A percentile compares a stretch with the other conserved stretches of the same genome.
Evolutionary conservation across 306 rosid species (phyloP).

Genomic region (Gillenia trifoliata): DNA sequence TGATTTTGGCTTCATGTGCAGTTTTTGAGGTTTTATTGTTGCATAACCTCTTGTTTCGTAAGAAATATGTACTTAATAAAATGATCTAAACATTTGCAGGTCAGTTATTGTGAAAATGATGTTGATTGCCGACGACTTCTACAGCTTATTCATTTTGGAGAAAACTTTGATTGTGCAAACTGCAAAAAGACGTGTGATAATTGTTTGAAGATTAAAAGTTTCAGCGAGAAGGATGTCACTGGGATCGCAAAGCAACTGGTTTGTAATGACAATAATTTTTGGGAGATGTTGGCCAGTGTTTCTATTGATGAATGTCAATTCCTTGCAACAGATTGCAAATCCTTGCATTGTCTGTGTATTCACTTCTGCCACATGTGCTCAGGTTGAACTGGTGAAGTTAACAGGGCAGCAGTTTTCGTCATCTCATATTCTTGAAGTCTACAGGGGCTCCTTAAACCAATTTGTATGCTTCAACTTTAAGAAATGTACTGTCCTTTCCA

Average conservation of each 20-base stretch:
- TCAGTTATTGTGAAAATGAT: conserved; percentile 88
- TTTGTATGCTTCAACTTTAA: conserved; percentile 41
- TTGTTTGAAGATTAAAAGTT: conserved; percentile 66
- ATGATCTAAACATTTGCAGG: conserved; percentile 48
- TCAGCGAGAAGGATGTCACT: conserved; percentile 81
- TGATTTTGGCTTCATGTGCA: conserved; percentile 8
- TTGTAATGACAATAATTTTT: conserved; percentile 20
- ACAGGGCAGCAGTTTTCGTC: conserved; percentile 80
- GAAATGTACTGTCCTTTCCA: conserved; percentile 14
- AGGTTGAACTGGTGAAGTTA: conserved; percentile 82
- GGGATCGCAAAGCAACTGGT: conserved; percentile 85
- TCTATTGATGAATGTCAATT: conserved; percentile 10
- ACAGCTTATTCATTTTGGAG: conserved; percentile 93
- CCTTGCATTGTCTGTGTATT: conserved; percentile 17
- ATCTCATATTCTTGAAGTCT: conserved; percentile 85
- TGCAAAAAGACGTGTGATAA: conserved; percentile 96
- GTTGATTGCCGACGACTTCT: conserved; percentile 89
- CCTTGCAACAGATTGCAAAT: neutral
- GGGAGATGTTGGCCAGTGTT: conserved; percentile 3
- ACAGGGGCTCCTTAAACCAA: conserved; percentile 89
- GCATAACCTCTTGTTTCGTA: neutral
- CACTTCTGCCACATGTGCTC: conserved; percentile 25
- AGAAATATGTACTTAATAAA: conserved; percentile 9
- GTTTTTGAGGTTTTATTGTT: conserved; percentile 10
- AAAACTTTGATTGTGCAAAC: conserved; percentile 70